Conservation (phyloP, 2,329 filamentous ascomycete genomes). For the Beauveria sp. region DNA sequence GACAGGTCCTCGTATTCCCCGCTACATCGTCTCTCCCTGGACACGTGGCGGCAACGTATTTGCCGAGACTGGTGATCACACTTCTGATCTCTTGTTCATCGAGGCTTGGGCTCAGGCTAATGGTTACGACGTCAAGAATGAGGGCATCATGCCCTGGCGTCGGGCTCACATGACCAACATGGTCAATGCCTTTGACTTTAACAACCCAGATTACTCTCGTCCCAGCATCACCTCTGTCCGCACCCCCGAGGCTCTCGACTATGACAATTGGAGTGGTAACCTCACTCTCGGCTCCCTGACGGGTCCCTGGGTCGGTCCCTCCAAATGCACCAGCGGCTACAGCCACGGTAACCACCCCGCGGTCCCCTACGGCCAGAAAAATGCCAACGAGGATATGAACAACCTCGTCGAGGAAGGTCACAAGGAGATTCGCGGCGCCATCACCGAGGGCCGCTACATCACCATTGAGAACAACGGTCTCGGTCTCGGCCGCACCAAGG, state of each 20-base stretch:
- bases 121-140: constrained; percentile 23
- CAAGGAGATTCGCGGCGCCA: constrained; percentile 41
- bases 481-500: constrained; percentile 29
- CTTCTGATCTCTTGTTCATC: constrained; percentile 45
- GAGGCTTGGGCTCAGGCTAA: constrained; percentile 34
- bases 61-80: constrained; percentile 45
- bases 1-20: constrained; percentile 37
- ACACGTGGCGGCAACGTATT: constrained; percentile 46
- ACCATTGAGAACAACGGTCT: constrained; percentile 37
- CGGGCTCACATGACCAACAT: constrained; percentile 22
- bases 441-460: constrained; percentile 47
- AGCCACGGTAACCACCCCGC: constrained; percentile 19
- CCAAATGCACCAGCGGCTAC: constrained; percentile 28
- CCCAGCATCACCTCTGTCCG: constrained; percentile 32
- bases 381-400: constrained; percentile 21
- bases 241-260: constrained; percentile 26
- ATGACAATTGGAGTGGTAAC: constrained; percentile 25
- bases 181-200: constrained; percentile 30
- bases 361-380: constrained; percentile 36
- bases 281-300: constrained; percentile 17
- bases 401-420: constrained; percentile 41
- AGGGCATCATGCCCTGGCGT: constrained; percentile 20
- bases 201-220: constrained; percentile 38
- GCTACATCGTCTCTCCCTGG: constrained; percentile 47
- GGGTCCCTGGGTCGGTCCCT: constrained; percentile 28